Evolutionary conservation across 192 early-diverging fungal species (phyloP), one percentile per base, ranked within the genome.

Genomic region (Chytriomyces sp.): DNA sequence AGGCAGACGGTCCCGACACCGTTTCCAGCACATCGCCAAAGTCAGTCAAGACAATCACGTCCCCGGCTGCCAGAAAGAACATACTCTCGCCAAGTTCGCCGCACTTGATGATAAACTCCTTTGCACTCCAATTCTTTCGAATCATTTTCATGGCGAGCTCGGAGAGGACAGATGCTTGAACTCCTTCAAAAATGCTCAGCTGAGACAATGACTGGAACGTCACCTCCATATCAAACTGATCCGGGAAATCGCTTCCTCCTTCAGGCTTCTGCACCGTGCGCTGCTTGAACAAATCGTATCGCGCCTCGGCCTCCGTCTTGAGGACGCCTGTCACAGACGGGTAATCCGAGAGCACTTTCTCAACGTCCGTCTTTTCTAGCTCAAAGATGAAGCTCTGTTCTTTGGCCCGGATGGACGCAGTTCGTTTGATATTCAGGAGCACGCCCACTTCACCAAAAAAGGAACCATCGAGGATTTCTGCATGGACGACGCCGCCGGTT

Each of bases 361-460:
- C 68, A 63, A 87, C 39, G 38, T 72, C 74, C 36, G 75, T 53
- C 54, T 77, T 78, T 10, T 74, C 75, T 39, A 87, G 34, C 39
- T 85, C 82, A 39, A 86, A 70, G 17, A 81, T 30, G 33, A 41
- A 71, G 60, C 83, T 81, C 64, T 79, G 65, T 38, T 82, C 80
- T 68, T 85, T 82, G 12, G 81, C 76, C 39, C 75, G 19, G 41
- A 85, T 79, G 30, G 65, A 70, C 4, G 84, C 81, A 17, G 80
- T 84, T 53, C 84, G 61, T 54, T 77, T 74, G 33, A 85, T 80
- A 39, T 84, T 76, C 39, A 82, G 55, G 31, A 85, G 52, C 49
- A 86, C 53, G 10, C 84, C 86, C 33, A 85, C 76, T 66, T 87
- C 86, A 4, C 86, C 86, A 73, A 87, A 86, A 59, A 85, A 84